phyloP scores from a whole-genome alignment of 352 stramenopile species.

The Pythium guiyangense region DNA sequence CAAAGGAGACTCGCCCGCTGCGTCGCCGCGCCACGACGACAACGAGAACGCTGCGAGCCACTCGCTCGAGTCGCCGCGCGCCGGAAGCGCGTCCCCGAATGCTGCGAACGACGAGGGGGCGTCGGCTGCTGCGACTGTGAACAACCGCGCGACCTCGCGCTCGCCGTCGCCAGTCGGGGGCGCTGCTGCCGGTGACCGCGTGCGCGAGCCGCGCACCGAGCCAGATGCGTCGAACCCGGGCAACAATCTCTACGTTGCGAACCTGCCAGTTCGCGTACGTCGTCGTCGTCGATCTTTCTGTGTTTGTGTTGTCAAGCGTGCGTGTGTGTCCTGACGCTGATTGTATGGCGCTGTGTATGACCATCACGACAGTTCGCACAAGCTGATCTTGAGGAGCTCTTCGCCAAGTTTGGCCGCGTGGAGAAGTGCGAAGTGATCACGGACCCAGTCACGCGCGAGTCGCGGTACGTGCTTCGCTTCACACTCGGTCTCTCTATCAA shows the following conservation, averaged over 20 bases:
- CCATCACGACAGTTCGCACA: constrained; percentile 24
- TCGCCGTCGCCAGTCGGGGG: constrained; percentile 23
- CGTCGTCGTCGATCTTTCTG: constrained; percentile 2
- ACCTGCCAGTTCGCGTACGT: constrained; percentile 51
- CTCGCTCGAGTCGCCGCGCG: constrained; percentile 15
- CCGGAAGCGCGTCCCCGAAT: constrained; percentile 1
- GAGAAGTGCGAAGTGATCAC: constrained; percentile 80
- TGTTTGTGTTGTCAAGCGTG: not conserved
- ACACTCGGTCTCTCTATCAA: not conserved
- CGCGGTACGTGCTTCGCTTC: constrained; percentile 35
- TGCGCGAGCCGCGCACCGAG: constrained; percentile 2
- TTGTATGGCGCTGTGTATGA: no score
- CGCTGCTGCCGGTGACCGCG: not conserved
- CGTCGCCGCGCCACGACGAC: constrained; percentile 14
- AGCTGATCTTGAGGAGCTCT: constrained; percentile 62
- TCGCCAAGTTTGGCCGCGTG: constrained; percentile 67
- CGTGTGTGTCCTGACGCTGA: no score
- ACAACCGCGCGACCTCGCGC: constrained; percentile 26
- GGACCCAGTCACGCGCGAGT: constrained; percentile 72
- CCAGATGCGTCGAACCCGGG: constrained; percentile 40
- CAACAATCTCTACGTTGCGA: constrained; percentile 83
- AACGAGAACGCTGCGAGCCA: constrained; percentile 12
- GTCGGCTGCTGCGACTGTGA: not conserved
- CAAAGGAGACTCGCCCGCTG: constrained; percentile 18
- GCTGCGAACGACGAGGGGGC: not conserved